Conservation (phyloP, 2,329 filamentous ascomycete genomes). For the Pestalotiopsis fici region DNA sequence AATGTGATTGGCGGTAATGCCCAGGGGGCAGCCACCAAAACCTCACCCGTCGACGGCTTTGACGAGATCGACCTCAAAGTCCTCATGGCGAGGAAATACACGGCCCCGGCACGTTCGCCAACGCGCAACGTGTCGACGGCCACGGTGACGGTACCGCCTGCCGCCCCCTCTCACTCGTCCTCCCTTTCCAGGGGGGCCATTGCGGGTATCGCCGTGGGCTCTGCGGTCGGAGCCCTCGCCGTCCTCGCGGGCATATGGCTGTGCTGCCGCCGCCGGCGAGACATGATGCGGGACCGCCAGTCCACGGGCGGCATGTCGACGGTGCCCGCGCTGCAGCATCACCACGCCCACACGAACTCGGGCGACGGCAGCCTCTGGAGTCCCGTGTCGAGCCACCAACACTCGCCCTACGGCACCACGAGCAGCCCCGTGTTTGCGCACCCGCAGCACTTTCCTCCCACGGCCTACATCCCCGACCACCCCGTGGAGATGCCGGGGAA, state of each 20-base stretch:
- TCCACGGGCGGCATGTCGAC: neutral
- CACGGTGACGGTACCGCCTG: neutral
- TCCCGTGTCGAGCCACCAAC: neutral
- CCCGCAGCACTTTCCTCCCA: neutral
- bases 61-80: conserved; percentile 50
- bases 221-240: conserved; percentile 28
- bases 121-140: conserved; percentile 42
- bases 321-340: neutral
- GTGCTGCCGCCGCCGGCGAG: conserved; percentile 26
- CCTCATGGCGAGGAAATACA: conserved; percentile 53
- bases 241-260: conserved; percentile 28
- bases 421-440: neutral
- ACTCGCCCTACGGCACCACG: neutral
- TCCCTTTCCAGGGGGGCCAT: conserved; percentile 34
- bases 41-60: conserved; percentile 50
- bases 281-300: neutral
- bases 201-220: conserved; percentile 38
- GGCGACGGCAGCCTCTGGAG: neutral
- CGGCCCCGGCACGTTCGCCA: conserved; percentile 45
- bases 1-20: conserved; percentile 51
- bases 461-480: conserved; percentile 3
- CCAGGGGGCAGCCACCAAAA: conserved; percentile 55
- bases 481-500: conserved; percentile 7
- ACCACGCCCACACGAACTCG: neutral
- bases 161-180: neutral